A percentile compares a stretch with the other conserved stretches of the same genome.
phyloP scores from a whole-genome alignment of 768 basidiomycete species.

The Psilocybe tampanensis region DNA sequence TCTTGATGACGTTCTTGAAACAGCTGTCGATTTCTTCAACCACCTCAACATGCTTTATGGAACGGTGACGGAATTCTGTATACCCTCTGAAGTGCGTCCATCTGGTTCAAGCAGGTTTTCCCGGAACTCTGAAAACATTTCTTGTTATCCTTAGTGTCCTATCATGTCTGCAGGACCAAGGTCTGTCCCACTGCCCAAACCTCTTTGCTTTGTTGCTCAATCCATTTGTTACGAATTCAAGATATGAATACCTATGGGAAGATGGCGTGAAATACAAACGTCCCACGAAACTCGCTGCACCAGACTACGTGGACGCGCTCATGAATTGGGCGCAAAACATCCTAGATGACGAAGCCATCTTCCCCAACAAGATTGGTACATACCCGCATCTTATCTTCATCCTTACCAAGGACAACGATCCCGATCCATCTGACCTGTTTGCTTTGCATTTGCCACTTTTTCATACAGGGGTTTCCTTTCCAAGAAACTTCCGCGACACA shows the following conservation, averaged over 20 bases:
- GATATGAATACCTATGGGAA: constrained; percentile 96
- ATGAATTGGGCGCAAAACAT: constrained; percentile 98
- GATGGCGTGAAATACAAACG: constrained; percentile 85
- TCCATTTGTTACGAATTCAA: constrained; percentile 27
- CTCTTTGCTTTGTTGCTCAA: background rate
- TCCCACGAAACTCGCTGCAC: constrained; percentile 92
- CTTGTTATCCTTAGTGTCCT: constrained; percentile 63
- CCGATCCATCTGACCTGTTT: background rate
- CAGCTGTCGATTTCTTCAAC: constrained; percentile 99
- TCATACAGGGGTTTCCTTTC: constrained; percentile 95
- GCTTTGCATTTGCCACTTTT: no score
- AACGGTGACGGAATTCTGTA: constrained; percentile 98
- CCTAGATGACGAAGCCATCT: constrained; percentile 89
- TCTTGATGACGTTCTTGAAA: background rate
- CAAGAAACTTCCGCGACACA: constrained; percentile 85
- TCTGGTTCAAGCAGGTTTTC: background rate
- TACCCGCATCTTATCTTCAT: background rate
- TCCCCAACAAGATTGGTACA: constrained; percentile 93
- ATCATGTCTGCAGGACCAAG: constrained; percentile 96
- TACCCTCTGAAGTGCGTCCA: constrained; percentile 76
- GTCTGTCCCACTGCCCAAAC: constrained; percentile 41
- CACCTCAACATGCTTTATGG: constrained; percentile 99
- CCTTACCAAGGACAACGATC: background rate
- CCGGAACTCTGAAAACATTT: background rate
- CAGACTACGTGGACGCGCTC: constrained; percentile 94